A percentile compares a stretch with the other conserved stretches of the same genome.
These are phyloP conservation scores for Aegilops longissima DNA, from an alignment of 176 grass and related monocot species.

Conservation along the genomic window DNA sequence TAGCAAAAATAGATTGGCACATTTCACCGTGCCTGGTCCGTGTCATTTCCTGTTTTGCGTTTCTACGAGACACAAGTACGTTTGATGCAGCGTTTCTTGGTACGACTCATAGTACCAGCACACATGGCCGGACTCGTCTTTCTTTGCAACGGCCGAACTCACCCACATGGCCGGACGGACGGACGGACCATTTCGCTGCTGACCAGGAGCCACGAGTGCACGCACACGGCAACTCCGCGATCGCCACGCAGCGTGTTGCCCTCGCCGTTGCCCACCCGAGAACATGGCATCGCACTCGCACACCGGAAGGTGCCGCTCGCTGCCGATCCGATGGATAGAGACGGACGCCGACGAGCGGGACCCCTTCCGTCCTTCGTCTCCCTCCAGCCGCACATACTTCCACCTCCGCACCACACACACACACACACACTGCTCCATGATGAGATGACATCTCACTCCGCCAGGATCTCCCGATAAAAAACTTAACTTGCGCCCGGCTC, in stretches of 20 bases:
- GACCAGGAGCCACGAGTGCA: no score
- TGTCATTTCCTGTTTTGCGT: no score
- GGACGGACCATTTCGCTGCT: no score
- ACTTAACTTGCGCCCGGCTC: not conserved
- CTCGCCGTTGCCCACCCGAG: not conserved
- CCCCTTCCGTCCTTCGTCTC: conserved; percentile 1
- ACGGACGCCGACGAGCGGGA: not conserved
- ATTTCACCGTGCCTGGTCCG: no score
- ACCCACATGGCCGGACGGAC: no score
- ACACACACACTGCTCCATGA: not conserved
- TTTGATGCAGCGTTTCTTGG: no score
- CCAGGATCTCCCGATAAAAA: conserved; percentile 41
- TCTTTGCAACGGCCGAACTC: no score
- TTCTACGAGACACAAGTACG: no score
- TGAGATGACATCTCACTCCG: not conserved
- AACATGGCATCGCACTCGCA: not conserved
- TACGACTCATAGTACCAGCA: no score
- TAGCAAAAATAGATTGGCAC: no score
- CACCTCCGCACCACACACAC: not conserved
- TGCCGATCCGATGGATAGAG: not conserved
- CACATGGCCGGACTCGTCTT: no score
- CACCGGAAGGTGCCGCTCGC: not conserved
- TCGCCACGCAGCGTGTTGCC: not conserved
- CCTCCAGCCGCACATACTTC: not conserved
- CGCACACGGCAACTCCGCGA: not conserved